A percentile compares a stretch with the other conserved stretches of the same genome.
Evolutionary conservation across 2,329 filamentous ascomycete species (phyloP).

Genomic region (Chaetomiaceae sp.): DNA sequence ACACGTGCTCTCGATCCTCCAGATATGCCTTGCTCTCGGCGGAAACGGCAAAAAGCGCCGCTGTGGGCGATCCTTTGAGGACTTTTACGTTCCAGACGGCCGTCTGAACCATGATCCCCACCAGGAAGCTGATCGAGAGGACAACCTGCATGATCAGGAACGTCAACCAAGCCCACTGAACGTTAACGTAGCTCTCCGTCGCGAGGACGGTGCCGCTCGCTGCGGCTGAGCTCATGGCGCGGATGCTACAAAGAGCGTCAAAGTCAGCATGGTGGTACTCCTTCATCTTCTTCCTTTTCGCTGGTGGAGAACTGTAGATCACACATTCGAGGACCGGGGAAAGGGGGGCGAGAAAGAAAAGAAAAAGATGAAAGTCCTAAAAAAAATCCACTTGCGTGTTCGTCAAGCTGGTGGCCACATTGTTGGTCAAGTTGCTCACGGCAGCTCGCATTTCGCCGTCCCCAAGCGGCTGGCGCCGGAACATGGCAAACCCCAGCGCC

Average conservation of each 20-base stretch:
- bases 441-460: slow-evolving; percentile 13
- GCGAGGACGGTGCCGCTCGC: slow-evolving; percentile 19
- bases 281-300: too few species aligned
- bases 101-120: slow-evolving; percentile 27
- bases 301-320: too few species aligned
- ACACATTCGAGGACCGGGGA: too few species aligned
- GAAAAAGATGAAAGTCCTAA: neutral
- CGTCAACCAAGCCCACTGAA: slow-evolving; percentile 27
- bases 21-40: slow-evolving; percentile 19
- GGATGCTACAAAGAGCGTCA: slow-evolving; percentile 15
- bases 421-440: slow-evolving; percentile 23
- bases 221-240: slow-evolving; percentile 16
- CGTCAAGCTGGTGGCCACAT: slow-evolving; percentile 26
- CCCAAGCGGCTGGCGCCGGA: neutral
- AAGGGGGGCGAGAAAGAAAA: neutral
- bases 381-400: slow-evolving; percentile 24
- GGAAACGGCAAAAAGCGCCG: slow-evolving; percentile 27
- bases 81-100: slow-evolving; percentile 22
- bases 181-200: slow-evolving; percentile 20
- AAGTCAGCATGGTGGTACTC: neutral
- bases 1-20: slow-evolving; percentile 13
- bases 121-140: slow-evolving; percentile 22
- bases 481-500: slow-evolving; percentile 21
- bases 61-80: slow-evolving; percentile 28
- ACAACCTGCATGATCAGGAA: slow-evolving; percentile 25